Conservation (phyloP, 129 eudicot species). For the Saposhnikovia divaricata region DNA sequence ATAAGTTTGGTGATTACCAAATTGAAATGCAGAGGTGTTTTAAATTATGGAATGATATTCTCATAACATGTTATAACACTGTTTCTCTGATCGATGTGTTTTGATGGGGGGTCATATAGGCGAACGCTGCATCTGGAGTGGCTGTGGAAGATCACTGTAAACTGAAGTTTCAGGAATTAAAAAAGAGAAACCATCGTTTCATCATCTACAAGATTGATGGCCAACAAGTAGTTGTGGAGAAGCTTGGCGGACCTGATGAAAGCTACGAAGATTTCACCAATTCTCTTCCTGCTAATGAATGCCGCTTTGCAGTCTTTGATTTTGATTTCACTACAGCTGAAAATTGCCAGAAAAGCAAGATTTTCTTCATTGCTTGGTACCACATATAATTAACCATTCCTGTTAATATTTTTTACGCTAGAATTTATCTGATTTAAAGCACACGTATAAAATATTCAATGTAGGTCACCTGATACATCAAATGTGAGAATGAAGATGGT, state of each 20-base stretch:
- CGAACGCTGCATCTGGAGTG: conserved; percentile 88
- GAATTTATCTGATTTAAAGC: neutral
- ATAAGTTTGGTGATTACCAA: no score
- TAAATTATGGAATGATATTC: no score
- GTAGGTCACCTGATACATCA: conserved; percentile 81
- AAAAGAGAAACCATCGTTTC: conserved; percentile 56
- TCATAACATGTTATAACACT: neutral
- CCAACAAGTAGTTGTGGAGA: conserved; percentile 69
- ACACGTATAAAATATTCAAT: neutral
- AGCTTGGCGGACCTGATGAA: conserved; percentile 51
- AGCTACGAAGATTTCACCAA: conserved; percentile 67
- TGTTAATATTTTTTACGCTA: neutral
- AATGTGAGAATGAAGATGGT: conserved; percentile 94
- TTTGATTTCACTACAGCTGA: conserved; percentile 75
- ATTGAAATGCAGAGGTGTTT: no score
- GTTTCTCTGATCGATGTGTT: no score
- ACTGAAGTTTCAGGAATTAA: conserved; percentile 62
- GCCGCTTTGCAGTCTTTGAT: conserved; percentile 83
- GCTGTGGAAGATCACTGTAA: conserved; percentile 81
- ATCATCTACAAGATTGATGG: conserved; percentile 60
- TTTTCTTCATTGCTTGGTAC: conserved; percentile 83
- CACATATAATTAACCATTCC: neutral
- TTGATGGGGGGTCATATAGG: conserved; percentile 25
- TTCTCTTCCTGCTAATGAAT: conserved; percentile 77
- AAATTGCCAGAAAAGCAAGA: conserved; percentile 93